Conservation (phyloP, 106 monocot species). For the Amphibolis antarctica region DNA sequence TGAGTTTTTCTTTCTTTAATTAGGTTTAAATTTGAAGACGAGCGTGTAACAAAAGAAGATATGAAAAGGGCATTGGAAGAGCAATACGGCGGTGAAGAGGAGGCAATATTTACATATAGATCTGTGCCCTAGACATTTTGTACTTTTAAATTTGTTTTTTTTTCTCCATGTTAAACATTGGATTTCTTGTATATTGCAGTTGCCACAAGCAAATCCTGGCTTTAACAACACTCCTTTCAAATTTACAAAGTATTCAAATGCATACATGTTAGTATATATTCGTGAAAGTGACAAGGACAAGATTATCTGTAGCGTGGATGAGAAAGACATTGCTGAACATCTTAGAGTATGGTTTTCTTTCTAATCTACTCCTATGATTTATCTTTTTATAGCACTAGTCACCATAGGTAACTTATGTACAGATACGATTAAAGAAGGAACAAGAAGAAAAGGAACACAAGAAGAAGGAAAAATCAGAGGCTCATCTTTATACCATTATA, state of each 20-base stretch:
- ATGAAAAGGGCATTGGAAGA: constrained; percentile 86
- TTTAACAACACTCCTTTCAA: constrained; percentile 94
- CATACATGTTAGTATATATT: constrained; percentile 98
- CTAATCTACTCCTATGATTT: neutral
- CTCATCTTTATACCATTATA: constrained; percentile 95
- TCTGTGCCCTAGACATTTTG: constrained; percentile 1
- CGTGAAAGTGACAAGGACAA: constrained; percentile 98
- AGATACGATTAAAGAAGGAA: constrained; percentile 97
- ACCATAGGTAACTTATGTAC: neutral
- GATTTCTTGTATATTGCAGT: constrained; percentile 23
- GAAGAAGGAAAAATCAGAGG: constrained; percentile 98
- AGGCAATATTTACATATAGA: constrained; percentile 30
- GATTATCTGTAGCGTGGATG: constrained; percentile 95
- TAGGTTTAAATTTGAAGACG: constrained; percentile 99
- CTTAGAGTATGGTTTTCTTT: constrained; percentile 43
- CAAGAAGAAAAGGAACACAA: constrained; percentile 99
- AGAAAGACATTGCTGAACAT: constrained; percentile 98
- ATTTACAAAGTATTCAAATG: constrained; percentile 99
- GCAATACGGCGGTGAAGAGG: constrained; percentile 98
- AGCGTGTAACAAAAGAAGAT: constrained; percentile 96
- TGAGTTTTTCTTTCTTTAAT: neutral
- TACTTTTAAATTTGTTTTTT: neutral
- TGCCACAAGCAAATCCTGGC: constrained; percentile 87
- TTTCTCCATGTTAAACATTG: neutral
- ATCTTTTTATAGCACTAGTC: neutral